Evolutionary conservation across 2,329 filamentous ascomycete species (phyloP).

Genomic region (Colletotrichum viniferum): DNA sequence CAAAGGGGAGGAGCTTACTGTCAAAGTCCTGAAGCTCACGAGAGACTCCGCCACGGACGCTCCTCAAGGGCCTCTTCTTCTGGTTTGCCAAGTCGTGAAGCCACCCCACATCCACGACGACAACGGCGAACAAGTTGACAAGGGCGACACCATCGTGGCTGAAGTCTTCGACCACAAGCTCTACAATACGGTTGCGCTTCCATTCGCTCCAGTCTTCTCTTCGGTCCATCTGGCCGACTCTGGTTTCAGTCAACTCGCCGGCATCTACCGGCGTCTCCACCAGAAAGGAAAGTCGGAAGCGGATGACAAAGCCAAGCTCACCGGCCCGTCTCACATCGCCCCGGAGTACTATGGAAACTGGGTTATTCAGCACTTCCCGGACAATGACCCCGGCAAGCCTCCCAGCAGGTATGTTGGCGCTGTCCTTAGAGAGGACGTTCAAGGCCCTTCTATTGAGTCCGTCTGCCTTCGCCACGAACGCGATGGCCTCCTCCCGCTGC

Average conservation of each 20-base stretch:
- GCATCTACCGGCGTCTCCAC: too few species aligned
- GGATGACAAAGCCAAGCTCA: too few species aligned
- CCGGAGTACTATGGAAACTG: fast-evolving
- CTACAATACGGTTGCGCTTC: background rate
- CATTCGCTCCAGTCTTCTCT: background rate
- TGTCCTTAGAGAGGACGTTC: fast-evolving
- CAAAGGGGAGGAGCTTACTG: fast-evolving
- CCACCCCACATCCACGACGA: too few species aligned
- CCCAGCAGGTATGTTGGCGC: background rate
- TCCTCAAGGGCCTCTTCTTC: background rate
- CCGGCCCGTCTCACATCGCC: fast-evolving
- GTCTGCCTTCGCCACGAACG: fast-evolving
- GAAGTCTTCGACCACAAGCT: background rate
- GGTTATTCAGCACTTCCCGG: background rate
- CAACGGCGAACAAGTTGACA: too few species aligned
- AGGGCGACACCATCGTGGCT: background rate
- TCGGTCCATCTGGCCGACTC: too few species aligned
- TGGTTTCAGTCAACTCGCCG: too few species aligned
- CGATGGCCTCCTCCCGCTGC: background rate
- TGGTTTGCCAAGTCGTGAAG: background rate
- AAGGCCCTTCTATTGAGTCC: fast-evolving
- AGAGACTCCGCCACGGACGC: too few species aligned
- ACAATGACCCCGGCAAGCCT: too few species aligned
- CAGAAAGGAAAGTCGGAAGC: too few species aligned
- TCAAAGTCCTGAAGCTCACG: too few species aligned